Evolutionary conservation across 345 rosid genomes (phyloP).

Genomic region (Geranium rotundifolium): DNA sequence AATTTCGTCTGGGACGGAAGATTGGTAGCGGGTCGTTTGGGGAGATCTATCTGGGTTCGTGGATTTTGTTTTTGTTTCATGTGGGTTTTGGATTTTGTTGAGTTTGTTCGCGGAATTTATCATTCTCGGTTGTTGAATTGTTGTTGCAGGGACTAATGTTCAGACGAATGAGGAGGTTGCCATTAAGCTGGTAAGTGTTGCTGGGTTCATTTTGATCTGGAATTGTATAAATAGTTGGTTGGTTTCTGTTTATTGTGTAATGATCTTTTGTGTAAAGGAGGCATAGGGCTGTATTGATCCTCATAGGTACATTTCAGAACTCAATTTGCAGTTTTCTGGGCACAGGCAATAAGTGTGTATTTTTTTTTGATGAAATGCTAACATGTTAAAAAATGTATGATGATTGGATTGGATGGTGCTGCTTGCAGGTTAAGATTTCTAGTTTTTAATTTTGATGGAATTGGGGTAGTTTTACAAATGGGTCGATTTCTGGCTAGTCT

Average conservation of each 20-base stretch:
- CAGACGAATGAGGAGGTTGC: constrained; percentile 97
- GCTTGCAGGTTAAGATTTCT: no score
- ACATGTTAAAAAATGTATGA: no score
- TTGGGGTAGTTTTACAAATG: neutral
- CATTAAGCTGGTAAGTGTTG: constrained; percentile 82
- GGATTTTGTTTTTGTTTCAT: neutral
- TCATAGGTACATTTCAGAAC: no score
- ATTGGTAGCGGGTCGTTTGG: constrained; percentile 98
- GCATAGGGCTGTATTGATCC: no score
- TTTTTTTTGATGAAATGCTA: no score
- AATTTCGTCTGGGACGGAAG: constrained; percentile 81
- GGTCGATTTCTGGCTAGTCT: neutral
- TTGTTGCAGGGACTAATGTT: constrained; percentile 56
- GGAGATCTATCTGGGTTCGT: constrained; percentile 89
- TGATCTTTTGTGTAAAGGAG: no score
- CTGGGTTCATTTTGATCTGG: neutral
- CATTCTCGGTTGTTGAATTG: constrained; percentile 1
- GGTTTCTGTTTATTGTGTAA: neutral
- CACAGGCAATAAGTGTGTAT: no score
- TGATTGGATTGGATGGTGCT: no score
- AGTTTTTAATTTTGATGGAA: no score
- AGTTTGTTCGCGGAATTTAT: neutral
- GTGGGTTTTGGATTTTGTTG: neutral
- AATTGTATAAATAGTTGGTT: neutral
- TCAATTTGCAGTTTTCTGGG: no score